Evolutionary conservation across 192 early-diverging fungal species (phyloP).

Genomic region (Cladochytrium replicatum): DNA sequence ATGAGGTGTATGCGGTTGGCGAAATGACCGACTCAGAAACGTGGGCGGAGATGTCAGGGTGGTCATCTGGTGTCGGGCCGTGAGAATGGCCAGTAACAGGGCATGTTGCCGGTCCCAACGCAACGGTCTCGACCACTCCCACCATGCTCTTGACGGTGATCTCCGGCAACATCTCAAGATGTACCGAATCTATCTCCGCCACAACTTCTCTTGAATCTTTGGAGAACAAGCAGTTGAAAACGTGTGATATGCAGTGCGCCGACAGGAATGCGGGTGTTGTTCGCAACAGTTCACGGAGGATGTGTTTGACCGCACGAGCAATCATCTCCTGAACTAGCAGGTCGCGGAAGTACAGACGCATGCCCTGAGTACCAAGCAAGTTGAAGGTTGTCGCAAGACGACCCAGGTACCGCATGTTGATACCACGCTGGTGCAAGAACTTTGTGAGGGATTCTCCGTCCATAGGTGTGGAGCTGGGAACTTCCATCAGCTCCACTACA

Average conservation of each 20-base stretch:
- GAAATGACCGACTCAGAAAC: no score
- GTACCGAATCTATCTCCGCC: slow-evolving; percentile 44
- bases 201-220: no score
- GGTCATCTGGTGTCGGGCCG: no score
- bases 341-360: slow-evolving; percentile 33
- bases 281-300: slow-evolving; percentile 61
- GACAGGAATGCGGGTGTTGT: slow-evolving; percentile 46
- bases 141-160: background rate
- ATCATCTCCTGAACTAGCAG: slow-evolving; percentile 82
- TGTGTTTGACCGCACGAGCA: slow-evolving; percentile 71
- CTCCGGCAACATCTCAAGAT: slow-evolving; percentile 20
- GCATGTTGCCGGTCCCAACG: slow-evolving; percentile 16
- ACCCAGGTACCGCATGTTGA: slow-evolving; percentile 97
- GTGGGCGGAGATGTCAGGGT: no score
- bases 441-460: slow-evolving; percentile 68
- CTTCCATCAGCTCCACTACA: slow-evolving; percentile 24
- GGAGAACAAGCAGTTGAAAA: slow-evolving; percentile 73
- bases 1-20: slow-evolving; percentile 32
- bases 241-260: slow-evolving; percentile 61
- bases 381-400: slow-evolving; percentile 57
- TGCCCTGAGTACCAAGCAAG: slow-evolving; percentile 37
- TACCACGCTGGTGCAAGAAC: slow-evolving; percentile 84
- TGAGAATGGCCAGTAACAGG: no score
- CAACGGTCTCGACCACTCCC: slow-evolving; percentile 11
- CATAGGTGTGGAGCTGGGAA: slow-evolving; percentile 42